Evolutionary conservation across 352 stramenopile genomes (phyloP).

Genomic region (Phytophthora foliorum): DNA sequence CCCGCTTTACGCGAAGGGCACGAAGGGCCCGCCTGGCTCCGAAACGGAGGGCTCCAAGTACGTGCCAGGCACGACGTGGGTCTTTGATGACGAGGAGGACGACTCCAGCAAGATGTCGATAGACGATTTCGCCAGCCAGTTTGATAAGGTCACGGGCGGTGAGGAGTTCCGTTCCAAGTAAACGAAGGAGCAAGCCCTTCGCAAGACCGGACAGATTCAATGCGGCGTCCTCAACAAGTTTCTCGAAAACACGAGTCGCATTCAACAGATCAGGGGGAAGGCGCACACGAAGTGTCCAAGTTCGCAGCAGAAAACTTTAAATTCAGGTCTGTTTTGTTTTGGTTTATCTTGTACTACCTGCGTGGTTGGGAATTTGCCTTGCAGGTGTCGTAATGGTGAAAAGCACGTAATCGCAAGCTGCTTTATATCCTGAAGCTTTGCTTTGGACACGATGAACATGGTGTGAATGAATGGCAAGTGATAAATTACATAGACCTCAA

Average conservation of each 20-base stretch:
- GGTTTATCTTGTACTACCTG: slow-evolving; percentile 3
- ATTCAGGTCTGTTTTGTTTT: slow-evolving; percentile 45
- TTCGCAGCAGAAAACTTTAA: slow-evolving; percentile 42
- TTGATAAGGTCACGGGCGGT: slow-evolving; percentile 87
- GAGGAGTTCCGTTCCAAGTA: slow-evolving; percentile 91
- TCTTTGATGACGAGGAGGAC: slow-evolving; percentile 90
- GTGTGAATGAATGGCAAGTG: slow-evolving; percentile 11
- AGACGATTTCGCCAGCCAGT: slow-evolving; percentile 91
- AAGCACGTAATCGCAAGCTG: too few species aligned
- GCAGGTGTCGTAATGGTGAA: too few species aligned
- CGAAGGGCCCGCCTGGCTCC: slow-evolving; percentile 67
- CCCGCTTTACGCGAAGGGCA: slow-evolving; percentile 86
- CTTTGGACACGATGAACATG: slow-evolving; percentile 3
- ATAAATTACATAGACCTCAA: slow-evolving; percentile 49
- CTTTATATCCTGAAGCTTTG: not conserved
- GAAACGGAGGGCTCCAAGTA: slow-evolving; percentile 83
- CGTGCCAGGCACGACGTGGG: slow-evolving; percentile 90
- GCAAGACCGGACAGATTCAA: slow-evolving; percentile 18
- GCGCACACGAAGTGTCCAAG: slow-evolving; percentile 18
- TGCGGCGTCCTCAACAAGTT: slow-evolving; percentile 22
- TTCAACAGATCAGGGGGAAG: slow-evolving; percentile 25
- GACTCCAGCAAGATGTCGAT: slow-evolving; percentile 81
- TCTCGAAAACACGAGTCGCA: slow-evolving; percentile 29
- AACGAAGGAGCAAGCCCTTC: slow-evolving; percentile 21
- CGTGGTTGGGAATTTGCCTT: too few species aligned